Conservation (phyloP, 2,329 filamentous ascomycete genomes). For the Blumeria graminis region DNA sequence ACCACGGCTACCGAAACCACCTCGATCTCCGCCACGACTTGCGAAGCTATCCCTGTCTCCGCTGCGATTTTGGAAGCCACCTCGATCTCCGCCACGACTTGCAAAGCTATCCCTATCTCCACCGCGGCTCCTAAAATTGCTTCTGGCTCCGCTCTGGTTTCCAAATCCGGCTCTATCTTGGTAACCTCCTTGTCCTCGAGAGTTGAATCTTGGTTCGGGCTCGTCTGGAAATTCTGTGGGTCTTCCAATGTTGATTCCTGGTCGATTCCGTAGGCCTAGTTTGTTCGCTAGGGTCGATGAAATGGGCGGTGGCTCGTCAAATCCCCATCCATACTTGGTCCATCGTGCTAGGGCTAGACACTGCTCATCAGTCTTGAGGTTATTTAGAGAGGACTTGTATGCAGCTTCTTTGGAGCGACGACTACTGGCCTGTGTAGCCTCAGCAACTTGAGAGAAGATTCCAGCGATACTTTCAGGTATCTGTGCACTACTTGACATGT, state of each 20-base stretch:
- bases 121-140: slow-evolving; percentile 2
- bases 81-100: slow-evolving; percentile 3
- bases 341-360: slow-evolving; percentile 10
- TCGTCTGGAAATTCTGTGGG: slow-evolving; percentile 2
- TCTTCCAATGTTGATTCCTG: slow-evolving; percentile 8
- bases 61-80: slow-evolving; percentile 4
- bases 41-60: not conserved
- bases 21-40: not conserved
- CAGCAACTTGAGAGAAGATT: slow-evolving; percentile 10
- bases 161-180: slow-evolving; percentile 1
- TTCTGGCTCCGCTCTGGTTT: not conserved
- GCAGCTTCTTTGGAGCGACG: slow-evolving; percentile 10
- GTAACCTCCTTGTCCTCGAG: slow-evolving; percentile 3
- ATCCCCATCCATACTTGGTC: slow-evolving; percentile 15
- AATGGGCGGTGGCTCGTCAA: slow-evolving; percentile 12
- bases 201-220: slow-evolving; percentile 3
- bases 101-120: not conserved
- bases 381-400: slow-evolving; percentile 9
- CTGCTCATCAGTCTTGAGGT: slow-evolving; percentile 1
- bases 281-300: slow-evolving; percentile 6
- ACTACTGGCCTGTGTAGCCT: slow-evolving; percentile 12
- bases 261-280: slow-evolving; percentile 8
- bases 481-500: slow-evolving; percentile 16
- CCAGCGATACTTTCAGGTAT: slow-evolving; percentile 11
- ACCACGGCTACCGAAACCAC: slow-evolving; percentile 2